These are phyloP conservation scores for Exserohilum rostratum DNA, from an alignment of 2,329 filamentous ascomycete species.

Conservation along the genomic window DNA sequence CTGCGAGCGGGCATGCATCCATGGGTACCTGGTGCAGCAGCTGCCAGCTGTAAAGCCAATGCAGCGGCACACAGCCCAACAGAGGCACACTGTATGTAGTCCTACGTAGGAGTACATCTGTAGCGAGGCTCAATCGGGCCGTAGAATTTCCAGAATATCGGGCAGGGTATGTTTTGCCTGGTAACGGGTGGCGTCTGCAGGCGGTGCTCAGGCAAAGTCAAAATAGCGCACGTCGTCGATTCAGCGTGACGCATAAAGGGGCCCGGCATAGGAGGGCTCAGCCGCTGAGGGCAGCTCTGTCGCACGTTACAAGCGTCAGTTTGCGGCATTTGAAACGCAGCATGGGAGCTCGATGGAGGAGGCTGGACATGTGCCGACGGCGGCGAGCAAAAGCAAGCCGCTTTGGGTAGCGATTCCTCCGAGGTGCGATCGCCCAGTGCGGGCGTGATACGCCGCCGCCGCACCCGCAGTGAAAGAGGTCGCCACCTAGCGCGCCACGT, in stretches of 20 bases:
- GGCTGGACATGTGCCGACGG: conserved; percentile 1
- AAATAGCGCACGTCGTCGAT: conserved; percentile 4
- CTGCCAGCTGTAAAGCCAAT: background rate
- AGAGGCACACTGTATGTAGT: too few species aligned
- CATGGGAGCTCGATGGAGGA: conserved; percentile 11
- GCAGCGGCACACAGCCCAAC: too few species aligned
- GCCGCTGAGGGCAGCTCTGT: conserved; percentile 12
- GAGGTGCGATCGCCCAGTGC: background rate
- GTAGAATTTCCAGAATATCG: conserved; percentile 13
- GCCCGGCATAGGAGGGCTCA: conserved; percentile 15
- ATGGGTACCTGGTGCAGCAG: background rate
- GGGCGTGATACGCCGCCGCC: conserved; percentile 20
- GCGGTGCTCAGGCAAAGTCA: conserved; percentile 1
- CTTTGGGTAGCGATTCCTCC: conserved; percentile 16
- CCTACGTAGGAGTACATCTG: background rate
- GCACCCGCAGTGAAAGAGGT: conserved; percentile 20
- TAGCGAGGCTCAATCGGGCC: conserved; percentile 10
- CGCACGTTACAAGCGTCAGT: conserved; percentile 25
- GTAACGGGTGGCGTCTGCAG: conserved; percentile 6
- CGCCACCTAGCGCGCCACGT: conserved; percentile 23
- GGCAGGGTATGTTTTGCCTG: conserved; percentile 1
- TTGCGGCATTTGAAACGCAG: conserved; percentile 19
- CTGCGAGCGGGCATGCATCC: background rate
- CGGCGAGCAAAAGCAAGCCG: background rate
- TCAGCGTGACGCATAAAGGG: conserved; percentile 32